These are phyloP conservation scores for Acacia melanoxylon DNA, from an alignment of 306 rosid species.

Conservation along the genomic window DNA sequence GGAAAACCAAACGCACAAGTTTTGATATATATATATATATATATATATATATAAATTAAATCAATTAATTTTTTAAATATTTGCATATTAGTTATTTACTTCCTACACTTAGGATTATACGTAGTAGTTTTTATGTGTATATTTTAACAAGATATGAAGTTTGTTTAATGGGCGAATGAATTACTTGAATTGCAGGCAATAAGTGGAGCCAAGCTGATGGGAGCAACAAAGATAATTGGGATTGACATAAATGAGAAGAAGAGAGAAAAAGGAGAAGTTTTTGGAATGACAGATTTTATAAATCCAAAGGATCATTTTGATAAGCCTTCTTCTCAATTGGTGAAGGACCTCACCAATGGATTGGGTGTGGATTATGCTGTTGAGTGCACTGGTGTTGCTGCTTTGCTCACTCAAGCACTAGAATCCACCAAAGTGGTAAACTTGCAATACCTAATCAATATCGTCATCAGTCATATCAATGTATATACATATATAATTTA, in stretches of 20 bases:
- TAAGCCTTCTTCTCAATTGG: conserved; percentile 38
- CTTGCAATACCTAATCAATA: no score
- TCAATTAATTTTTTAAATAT: no score
- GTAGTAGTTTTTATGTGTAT: not conserved
- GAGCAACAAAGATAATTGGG: not conserved
- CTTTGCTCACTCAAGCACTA: conserved; percentile 42
- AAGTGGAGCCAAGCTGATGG: not conserved
- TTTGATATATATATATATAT: no score
- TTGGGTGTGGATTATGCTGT: conserved; percentile 58
- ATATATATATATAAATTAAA: no score
- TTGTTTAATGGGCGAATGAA: not conserved
- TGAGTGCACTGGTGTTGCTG: conserved; percentile 50
- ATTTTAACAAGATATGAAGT: not conserved
- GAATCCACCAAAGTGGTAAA: conserved; percentile 54
- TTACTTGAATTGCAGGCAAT: not conserved
- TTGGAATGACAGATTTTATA: conserved; percentile 54
- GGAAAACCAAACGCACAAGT: not conserved
- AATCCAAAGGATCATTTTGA: conserved; percentile 27
- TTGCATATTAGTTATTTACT: no score
- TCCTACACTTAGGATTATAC: no score
- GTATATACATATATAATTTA: no score
- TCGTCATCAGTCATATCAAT: no score
- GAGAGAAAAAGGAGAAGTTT: not conserved
- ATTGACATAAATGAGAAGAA: not conserved
- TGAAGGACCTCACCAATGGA: conserved; percentile 48